Conservation (phyloP, 2,329 filamentous ascomycete genomes). For the Hymenoscyphus fructigenus region DNA sequence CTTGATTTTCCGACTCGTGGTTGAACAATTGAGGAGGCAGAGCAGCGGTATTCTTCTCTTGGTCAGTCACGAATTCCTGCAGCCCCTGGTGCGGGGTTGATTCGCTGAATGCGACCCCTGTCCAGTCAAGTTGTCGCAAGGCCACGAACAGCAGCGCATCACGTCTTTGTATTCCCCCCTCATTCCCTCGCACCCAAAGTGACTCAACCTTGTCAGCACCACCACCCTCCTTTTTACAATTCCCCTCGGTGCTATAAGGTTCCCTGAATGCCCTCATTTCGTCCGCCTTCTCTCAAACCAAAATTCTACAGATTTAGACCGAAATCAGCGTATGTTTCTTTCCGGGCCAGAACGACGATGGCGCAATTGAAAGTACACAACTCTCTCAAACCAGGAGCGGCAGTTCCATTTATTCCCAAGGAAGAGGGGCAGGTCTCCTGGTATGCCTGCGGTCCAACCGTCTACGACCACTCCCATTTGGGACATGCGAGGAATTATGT, state of each 20-base stretch:
- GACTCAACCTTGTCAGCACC: conserved; percentile 9
- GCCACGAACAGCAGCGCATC: neutral
- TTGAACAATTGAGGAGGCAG: too few relatives aligned
- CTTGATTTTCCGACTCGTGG: too few relatives aligned
- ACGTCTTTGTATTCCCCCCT: neutral
- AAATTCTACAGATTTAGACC: neutral
- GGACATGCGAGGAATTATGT: conserved; percentile 75
- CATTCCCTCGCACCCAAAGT: neutral
- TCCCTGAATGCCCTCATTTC: conserved; percentile 1
- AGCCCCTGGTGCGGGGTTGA: neutral
- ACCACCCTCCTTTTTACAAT: neutral
- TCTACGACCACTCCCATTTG: conserved; percentile 66
- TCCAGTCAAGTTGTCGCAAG: neutral
- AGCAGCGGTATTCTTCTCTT: too few relatives aligned
- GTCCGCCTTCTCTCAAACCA: neutral
- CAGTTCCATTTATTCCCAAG: conserved; percentile 34
- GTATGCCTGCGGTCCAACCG: conserved; percentile 72
- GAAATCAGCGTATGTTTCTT: conserved; percentile 14
- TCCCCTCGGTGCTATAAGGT: neutral
- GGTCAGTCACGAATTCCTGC: too few relatives aligned
- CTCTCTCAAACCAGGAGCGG: conserved; percentile 32
- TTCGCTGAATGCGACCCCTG: neutral
- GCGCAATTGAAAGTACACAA: conserved; percentile 36
- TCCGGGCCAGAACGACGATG: conserved; percentile 23
- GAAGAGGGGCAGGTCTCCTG: conserved; percentile 47